These are phyloP conservation scores for Uromyces viciae-fabae DNA, from an alignment of 1,284 basidiomycete species.

Conservation along the genomic window DNA sequence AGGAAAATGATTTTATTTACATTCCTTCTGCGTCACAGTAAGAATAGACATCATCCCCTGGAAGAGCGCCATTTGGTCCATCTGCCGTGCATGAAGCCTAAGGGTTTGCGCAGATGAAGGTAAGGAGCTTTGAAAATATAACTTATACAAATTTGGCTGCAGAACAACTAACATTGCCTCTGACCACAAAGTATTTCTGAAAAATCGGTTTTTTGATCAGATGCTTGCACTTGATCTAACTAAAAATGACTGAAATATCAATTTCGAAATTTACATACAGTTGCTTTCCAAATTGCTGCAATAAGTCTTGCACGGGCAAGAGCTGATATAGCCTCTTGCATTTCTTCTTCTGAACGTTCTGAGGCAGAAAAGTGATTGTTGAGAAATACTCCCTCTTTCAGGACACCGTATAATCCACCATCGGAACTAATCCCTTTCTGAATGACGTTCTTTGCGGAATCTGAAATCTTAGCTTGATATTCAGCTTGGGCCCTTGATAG, in stretches of 20 bases:
- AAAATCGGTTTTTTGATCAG: no score
- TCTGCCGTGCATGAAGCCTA: slow-evolving; percentile 7
- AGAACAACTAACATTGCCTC: no score
- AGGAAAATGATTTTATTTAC: not conserved
- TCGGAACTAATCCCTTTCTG: slow-evolving; percentile 39
- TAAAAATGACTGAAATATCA: no score
- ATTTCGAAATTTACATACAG: slow-evolving; percentile 9
- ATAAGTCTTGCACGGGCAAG: slow-evolving; percentile 31
- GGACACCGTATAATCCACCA: slow-evolving; percentile 31
- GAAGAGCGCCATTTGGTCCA: slow-evolving; percentile 27
- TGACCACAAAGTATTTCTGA: no score
- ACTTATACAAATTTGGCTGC: no score
- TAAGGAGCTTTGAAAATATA: no score
- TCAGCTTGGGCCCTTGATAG: slow-evolving; percentile 36
- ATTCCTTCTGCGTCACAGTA: slow-evolving; percentile 30
- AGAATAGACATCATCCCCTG: slow-evolving; percentile 22
- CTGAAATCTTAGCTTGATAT: slow-evolving; percentile 24
- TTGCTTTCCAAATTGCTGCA: slow-evolving; percentile 42
- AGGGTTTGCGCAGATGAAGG: not conserved
- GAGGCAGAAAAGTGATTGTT: slow-evolving; percentile 33
- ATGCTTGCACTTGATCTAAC: no score
- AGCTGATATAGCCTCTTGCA: slow-evolving; percentile 11
- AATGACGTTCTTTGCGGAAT: not conserved
- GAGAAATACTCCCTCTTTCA: slow-evolving; percentile 40
- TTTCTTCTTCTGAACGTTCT: slow-evolving; percentile 31